A percentile compares a stretch with the other conserved stretches of the same genome.
Conservation (phyloP, 2,329 filamentous ascomycete species). For the Simplicillium aogashimaense region DNA sequence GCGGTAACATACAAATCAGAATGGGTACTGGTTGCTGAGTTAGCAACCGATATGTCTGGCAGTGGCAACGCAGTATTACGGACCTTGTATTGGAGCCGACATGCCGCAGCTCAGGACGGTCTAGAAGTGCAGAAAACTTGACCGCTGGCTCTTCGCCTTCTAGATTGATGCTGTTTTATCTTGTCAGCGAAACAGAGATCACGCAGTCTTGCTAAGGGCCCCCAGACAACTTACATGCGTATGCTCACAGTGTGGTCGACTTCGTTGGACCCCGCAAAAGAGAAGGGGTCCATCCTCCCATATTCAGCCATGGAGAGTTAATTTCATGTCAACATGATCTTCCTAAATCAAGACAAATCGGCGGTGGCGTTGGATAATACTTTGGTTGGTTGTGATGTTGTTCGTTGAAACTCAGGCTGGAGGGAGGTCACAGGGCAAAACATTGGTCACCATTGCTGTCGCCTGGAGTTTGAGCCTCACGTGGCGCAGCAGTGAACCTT, state of each 20-base stretch:
- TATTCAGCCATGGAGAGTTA: conserved; percentile 22
- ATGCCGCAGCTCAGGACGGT: conserved; percentile 71
- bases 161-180: conserved; percentile 41
- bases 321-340: conserved; percentile 10
- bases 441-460: too few species aligned
- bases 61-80: conserved; percentile 4
- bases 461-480: too few species aligned
- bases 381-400: too few species aligned
- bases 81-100: conserved; percentile 77
- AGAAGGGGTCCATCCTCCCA: conserved; percentile 79
- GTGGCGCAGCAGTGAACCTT: too few species aligned
- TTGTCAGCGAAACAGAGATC: background rate
- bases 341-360: too few species aligned
- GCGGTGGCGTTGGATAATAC: too few species aligned
- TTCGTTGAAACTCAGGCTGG: too few species aligned
- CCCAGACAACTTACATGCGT: conserved; percentile 45
- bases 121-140: conserved; percentile 59
- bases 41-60: too few species aligned
- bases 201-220: too few species aligned
- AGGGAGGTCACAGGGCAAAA: too few species aligned
- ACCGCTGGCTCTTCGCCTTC: conserved; percentile 32
- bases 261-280: conserved; percentile 83
- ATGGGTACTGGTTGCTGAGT: conserved; percentile 43
- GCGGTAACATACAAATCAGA: conserved; percentile 91
- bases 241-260: conserved; percentile 64